phyloP scores from a whole-genome alignment of 179 eudicot species.

The Silene vulgaris region DNA sequence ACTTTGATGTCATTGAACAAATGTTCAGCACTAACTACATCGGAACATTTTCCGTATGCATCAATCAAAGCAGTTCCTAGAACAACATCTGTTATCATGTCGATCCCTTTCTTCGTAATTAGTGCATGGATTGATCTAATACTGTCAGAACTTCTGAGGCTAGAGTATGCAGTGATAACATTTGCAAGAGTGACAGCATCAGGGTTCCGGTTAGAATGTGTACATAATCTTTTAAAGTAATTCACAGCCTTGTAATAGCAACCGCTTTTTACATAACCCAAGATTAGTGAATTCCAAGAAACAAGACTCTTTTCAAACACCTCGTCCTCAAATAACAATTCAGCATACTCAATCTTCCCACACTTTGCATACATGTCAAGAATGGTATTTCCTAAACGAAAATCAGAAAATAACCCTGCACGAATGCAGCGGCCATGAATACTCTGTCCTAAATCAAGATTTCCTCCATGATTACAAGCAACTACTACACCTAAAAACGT shows the following conservation, averaged over 20 bases:
- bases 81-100: slow-evolving; percentile 29
- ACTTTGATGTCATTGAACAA: slow-evolving; percentile 27
- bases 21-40: slow-evolving; percentile 26
- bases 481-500: slow-evolving; percentile 35
- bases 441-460: slow-evolving; percentile 35
- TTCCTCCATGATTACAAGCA: slow-evolving; percentile 28
- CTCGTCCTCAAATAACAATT: slow-evolving; percentile 31
- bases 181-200: slow-evolving; percentile 41
- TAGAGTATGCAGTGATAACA: slow-evolving; percentile 34
- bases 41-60: slow-evolving; percentile 41
- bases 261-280: slow-evolving; percentile 28
- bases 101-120: slow-evolving; percentile 34
- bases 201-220: slow-evolving; percentile 22
- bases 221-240: slow-evolving; percentile 24
- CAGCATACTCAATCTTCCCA: slow-evolving; percentile 32
- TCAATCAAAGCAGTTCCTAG: slow-evolving; percentile 38
- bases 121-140: slow-evolving; percentile 33
- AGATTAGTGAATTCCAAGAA: slow-evolving; percentile 41
- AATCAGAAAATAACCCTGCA: slow-evolving; percentile 31
- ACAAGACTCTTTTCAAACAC: slow-evolving; percentile 32
- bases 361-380: slow-evolving; percentile 46
- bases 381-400: slow-evolving; percentile 37
- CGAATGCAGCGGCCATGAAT: slow-evolving; percentile 35
- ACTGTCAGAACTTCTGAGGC: slow-evolving; percentile 20
- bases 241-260: slow-evolving; percentile 27